These are phyloP conservation scores for Clitopilus hobsonii DNA, from an alignment of 768 basidiomycete genomes.

Conservation along the genomic window DNA sequence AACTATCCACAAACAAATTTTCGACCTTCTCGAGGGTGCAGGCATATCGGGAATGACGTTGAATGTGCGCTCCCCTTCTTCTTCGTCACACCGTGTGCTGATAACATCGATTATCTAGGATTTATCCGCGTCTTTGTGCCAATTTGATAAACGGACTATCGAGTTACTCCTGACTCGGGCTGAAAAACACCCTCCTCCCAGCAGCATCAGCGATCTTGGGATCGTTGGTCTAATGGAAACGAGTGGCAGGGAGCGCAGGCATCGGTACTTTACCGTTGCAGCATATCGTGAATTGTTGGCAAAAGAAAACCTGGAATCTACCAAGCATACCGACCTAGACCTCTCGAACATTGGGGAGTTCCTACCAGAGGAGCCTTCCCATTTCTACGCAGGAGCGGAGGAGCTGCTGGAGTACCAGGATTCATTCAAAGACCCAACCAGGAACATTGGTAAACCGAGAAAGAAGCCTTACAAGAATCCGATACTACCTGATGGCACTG, in stretches of 20 bases:
- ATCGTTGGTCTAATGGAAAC: constrained; percentile 76
- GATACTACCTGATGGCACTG: constrained; percentile 41
- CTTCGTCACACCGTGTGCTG: neutral
- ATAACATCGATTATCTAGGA: constrained; percentile 38
- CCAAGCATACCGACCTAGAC: constrained; percentile 40
- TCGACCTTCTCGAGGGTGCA: constrained; percentile 66
- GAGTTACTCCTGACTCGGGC: constrained; percentile 76
- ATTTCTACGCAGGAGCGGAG: constrained; percentile 51
- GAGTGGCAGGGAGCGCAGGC: constrained; percentile 78
- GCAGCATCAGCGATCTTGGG: constrained; percentile 68
- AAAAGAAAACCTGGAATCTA: constrained; percentile 60
- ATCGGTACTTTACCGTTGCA: constrained; percentile 75
- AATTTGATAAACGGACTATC: constrained; percentile 77
- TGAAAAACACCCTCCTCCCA: constrained; percentile 57
- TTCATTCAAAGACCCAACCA: constrained; percentile 31
- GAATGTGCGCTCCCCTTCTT: constrained; percentile 38
- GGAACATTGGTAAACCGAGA: constrained; percentile 23
- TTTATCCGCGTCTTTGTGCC: constrained; percentile 52
- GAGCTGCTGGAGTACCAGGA: constrained; percentile 46
- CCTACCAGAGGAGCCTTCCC: constrained; percentile 28
- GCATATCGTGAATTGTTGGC: constrained; percentile 62
- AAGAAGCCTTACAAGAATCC: constrained; percentile 38
- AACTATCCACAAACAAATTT: constrained; percentile 75
- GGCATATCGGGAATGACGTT: constrained; percentile 69
- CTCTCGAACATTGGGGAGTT: constrained; percentile 53